Base-by-base conservation (phyloP, 306 rosid species). In the Pyrus communis region DNA sequence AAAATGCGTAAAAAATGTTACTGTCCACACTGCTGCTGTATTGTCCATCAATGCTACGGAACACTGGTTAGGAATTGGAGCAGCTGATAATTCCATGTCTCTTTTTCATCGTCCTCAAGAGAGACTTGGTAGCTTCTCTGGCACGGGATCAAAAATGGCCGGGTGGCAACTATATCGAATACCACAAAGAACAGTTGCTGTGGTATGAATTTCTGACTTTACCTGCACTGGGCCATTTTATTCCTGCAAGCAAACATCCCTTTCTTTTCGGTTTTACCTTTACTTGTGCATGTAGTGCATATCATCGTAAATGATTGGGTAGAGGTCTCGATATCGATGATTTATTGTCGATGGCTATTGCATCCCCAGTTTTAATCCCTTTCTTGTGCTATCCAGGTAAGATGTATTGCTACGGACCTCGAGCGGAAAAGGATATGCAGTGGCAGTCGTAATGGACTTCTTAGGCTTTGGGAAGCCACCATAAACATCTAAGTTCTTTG, bases 81-180 rank as follows among this genome's bases (percentile, higher is more conserved):
- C 99, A 31, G 96, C 99, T 76, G 99, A 95, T 86, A 95, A 92
- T 82, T 95, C 99, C 67, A 77, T 91, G 88, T 92, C 99, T 72
- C 99, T 95, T 61, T 95, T 86, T 77, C 96, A 95, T 78, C 99
- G 99, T 78, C 97, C 99, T 75, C 97, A 92, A 86, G 98, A 95
- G 84, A 95, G 96, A 83, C 97, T 89, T 13, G 97, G 97, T 72
- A 67, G 97, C 84, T 80, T 90, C 86, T 83, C 99, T 76, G 83
- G 88, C 77, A 2, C 96, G 11, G 93, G 96, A 67, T 83, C 96
- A 71, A 92, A 88, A 86, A 90, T 86, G 93, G 89, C 92, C 33
- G 93, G 96, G 79, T 95, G 99, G 99, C 97, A 95, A 84, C 92
- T 95, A 46, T 95, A 92, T 90, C 87, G 99, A 84, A 92, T 97